Conservation (phyloP, 345 rosid species). For the Eucalyptus tenuipes region DNA sequence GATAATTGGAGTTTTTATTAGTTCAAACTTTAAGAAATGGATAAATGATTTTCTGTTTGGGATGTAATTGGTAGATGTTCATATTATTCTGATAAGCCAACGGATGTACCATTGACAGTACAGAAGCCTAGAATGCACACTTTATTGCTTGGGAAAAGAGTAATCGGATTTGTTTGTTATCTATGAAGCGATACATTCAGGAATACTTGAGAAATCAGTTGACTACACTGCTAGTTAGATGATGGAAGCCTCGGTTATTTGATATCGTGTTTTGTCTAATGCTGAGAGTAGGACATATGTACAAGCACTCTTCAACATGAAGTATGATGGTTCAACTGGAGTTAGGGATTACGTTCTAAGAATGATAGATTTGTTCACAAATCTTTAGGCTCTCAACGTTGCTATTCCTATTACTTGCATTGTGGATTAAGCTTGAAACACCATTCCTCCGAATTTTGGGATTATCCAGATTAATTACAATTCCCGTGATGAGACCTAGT, state of each 20-base stretch:
- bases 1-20: not conserved
- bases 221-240: accelerated
- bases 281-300: accelerated
- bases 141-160: not conserved
- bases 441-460: not conserved
- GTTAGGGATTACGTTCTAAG: not conserved
- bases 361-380: not conserved
- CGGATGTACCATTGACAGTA: accelerated
- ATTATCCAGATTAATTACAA: too few species aligned
- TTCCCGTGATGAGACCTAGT: not conserved
- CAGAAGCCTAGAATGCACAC: not conserved
- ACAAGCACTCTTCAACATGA: not conserved
- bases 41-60: not conserved
- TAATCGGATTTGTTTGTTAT: not conserved
- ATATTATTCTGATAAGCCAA: not conserved
- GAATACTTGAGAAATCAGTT: not conserved
- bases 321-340: not conserved
- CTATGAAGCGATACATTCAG: not conserved
- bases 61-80: accelerated
- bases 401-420: not conserved
- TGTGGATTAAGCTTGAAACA: not conserved
- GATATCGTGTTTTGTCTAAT: too few species aligned
- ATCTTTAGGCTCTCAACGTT: not conserved
- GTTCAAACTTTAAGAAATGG: not conserved
- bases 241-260: not conserved